phyloP scores from a whole-genome alignment of 345 rosid genomes.

The Trapa incisa region DNA sequence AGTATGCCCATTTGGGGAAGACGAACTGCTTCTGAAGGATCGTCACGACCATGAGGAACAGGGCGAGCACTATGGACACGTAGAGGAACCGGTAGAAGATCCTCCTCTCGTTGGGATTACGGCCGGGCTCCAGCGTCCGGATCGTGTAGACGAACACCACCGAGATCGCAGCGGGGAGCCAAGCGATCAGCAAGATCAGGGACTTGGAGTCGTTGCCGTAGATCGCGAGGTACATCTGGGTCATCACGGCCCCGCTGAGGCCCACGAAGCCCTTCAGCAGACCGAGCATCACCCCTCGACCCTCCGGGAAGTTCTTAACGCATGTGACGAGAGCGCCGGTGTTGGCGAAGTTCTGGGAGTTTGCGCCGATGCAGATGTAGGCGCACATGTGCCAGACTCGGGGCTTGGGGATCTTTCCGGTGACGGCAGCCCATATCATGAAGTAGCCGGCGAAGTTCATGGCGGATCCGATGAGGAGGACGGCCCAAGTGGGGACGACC shows the following conservation, averaged over 20 bases:
- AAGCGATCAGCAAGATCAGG: conserved; percentile 57
- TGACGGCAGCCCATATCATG: conserved; percentile 74
- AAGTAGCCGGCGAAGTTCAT: conserved; percentile 75
- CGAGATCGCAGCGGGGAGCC: conserved; percentile 77
- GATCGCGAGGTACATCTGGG: conserved; percentile 68
- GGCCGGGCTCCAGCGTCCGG: conserved; percentile 32
- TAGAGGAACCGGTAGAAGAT: conserved; percentile 56
- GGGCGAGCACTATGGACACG: conserved; percentile 45
- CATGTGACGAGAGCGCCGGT: conserved; percentile 84
- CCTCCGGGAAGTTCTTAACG: conserved; percentile 75
- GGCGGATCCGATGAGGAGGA: conserved; percentile 62
- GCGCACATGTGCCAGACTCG: conserved; percentile 76
- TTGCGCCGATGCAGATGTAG: conserved; percentile 70
- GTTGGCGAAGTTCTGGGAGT: conserved; percentile 76
- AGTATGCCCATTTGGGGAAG: conserved; percentile 43
- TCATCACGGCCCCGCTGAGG: conserved; percentile 71
- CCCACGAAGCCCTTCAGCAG: conserved; percentile 74
- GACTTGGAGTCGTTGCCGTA: conserved; percentile 70
- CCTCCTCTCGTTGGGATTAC: conserved; percentile 42
- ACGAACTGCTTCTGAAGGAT: conserved; percentile 36
- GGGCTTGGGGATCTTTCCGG: conserved; percentile 50
- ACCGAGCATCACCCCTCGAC: conserved; percentile 74
- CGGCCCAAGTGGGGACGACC: conserved; percentile 83
- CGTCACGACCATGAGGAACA: conserved; percentile 59
- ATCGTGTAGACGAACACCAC: conserved; percentile 59